Evolutionary conservation across 2,329 filamentous ascomycete genomes (phyloP).

Genomic region (Aquanectria penicillioides): DNA sequence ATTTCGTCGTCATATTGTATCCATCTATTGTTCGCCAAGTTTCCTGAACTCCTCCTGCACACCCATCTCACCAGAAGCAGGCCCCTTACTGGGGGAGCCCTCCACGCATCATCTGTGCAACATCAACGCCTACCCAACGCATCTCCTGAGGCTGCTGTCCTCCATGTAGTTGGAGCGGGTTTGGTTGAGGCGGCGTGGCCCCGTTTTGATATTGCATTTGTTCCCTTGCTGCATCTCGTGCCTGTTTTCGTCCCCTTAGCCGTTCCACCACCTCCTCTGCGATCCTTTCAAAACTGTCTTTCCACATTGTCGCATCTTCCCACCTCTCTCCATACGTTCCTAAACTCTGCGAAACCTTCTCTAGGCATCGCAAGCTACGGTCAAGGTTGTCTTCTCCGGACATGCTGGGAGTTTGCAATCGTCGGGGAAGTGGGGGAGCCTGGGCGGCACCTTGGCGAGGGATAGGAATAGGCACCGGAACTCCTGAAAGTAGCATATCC

Average conservation of each 20-base stretch:
- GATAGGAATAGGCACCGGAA: conserved; percentile 56
- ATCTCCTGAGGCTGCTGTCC: conserved; percentile 46
- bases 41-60: neutral
- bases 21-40: conserved; percentile 2
- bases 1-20: neutral
- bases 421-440: conserved; percentile 63
- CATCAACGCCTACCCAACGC: conserved; percentile 58
- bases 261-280: conserved; percentile 57
- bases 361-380: conserved; percentile 65
- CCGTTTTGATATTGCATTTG: conserved; percentile 49
- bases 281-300: conserved; percentile 61
- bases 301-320: conserved; percentile 65
- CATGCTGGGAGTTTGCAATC: conserved; percentile 47
- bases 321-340: conserved; percentile 68
- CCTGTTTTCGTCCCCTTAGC: conserved; percentile 51
- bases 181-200: conserved; percentile 35
- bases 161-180: conserved; percentile 30
- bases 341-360: conserved; percentile 63
- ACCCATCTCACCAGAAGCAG: neutral
- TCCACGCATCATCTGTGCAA: conserved; percentile 54
- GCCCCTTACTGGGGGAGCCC: conserved; percentile 25
- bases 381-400: conserved; percentile 61
- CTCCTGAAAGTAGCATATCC: conserved; percentile 64
- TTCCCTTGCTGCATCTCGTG: conserved; percentile 44
- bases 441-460: conserved; percentile 58